These are phyloP conservation scores for Linnemannia zychae DNA, from an alignment of 192 early-diverging fungal genomes.

Conservation along the genomic window DNA sequence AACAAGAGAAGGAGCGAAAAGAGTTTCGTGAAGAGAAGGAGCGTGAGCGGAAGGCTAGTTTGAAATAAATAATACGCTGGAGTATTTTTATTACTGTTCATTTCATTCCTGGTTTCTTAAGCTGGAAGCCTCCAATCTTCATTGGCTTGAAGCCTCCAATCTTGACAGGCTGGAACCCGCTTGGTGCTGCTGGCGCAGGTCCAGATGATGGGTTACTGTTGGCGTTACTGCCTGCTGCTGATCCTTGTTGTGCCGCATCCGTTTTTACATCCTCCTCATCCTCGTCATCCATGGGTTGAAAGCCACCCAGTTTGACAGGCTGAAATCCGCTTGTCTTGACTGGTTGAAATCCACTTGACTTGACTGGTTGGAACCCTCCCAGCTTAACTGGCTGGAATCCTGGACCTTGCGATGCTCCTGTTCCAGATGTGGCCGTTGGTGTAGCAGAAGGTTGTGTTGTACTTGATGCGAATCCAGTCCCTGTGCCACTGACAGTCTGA, in stretches of 20 bases:
- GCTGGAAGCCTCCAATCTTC: slow-evolving; percentile 50
- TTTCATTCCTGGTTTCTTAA: slow-evolving; percentile 38
- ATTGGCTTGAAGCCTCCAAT: slow-evolving; percentile 43
- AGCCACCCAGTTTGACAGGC: slow-evolving; percentile 28
- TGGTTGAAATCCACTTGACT: slow-evolving; percentile 13
- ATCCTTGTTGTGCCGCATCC: background rate
- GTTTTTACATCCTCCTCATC: background rate
- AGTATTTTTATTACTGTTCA: background rate
- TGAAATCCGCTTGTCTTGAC: slow-evolving; percentile 19
- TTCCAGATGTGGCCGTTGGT: background rate
- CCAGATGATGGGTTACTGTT: background rate
- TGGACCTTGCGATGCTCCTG: background rate
- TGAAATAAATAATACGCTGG: slow-evolving; percentile 2
- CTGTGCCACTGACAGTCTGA: background rate
- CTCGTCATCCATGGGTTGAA: slow-evolving; percentile 27
- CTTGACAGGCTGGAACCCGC: slow-evolving; percentile 51
- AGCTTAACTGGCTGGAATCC: slow-evolving; percentile 9
- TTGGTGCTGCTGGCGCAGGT: background rate
- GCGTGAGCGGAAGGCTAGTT: slow-evolving; percentile 22
- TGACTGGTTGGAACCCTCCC: slow-evolving; percentile 43
- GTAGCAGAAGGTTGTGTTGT: background rate
- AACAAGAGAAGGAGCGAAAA: slow-evolving; percentile 16
- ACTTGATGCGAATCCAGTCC: background rate
- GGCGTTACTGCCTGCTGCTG: background rate
- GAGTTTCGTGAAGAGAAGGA: slow-evolving; percentile 38